A percentile compares a stretch with the other conserved stretches of the same genome.
Conservation (phyloP, 371 early-diverging fungal species). For the Choanephora cucurbitarum region DNA sequence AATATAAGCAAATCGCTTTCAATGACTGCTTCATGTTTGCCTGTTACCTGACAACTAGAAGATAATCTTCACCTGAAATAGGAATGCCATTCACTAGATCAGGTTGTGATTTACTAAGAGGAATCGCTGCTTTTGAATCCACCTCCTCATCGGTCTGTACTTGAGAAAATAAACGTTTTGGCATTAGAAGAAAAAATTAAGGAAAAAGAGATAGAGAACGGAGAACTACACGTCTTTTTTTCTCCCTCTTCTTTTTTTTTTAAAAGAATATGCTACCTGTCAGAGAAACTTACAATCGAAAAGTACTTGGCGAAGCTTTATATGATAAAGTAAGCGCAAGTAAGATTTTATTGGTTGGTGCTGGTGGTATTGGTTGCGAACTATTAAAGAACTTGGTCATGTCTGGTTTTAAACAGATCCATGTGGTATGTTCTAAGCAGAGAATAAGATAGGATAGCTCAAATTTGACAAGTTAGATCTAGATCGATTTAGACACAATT, state of each 20-base stretch:
- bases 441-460: too few relatives aligned
- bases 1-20: too few relatives aligned
- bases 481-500: conserved; percentile 98
- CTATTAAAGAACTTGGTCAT: conserved; percentile 93
- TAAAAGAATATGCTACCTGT: too few relatives aligned
- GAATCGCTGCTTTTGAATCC: conserved; percentile 26
- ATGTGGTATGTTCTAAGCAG: conserved; percentile 66
- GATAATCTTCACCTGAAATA: conserved; percentile 48
- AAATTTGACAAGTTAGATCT: not conserved
- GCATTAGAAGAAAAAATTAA: conserved; percentile 11
- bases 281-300: conserved; percentile 36
- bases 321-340: conserved; percentile 39
- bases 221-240: too few relatives aligned
- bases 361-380: conserved; percentile 99
- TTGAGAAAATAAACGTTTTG: conserved; percentile 36
- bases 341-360: conserved; percentile 79
- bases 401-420: conserved; percentile 85
- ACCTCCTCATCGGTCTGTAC: conserved; percentile 17
- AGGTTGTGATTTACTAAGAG: conserved; percentile 31
- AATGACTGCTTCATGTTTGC: too few relatives aligned
- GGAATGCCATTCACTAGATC: conserved; percentile 46
- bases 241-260: too few relatives aligned
- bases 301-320: conserved; percentile 39
- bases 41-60: conserved; percentile 45
- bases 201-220: too few relatives aligned